Evolutionary conservation across 768 basidiomycete genomes (phyloP).

Genomic region (Lentinula guzmanii): DNA sequence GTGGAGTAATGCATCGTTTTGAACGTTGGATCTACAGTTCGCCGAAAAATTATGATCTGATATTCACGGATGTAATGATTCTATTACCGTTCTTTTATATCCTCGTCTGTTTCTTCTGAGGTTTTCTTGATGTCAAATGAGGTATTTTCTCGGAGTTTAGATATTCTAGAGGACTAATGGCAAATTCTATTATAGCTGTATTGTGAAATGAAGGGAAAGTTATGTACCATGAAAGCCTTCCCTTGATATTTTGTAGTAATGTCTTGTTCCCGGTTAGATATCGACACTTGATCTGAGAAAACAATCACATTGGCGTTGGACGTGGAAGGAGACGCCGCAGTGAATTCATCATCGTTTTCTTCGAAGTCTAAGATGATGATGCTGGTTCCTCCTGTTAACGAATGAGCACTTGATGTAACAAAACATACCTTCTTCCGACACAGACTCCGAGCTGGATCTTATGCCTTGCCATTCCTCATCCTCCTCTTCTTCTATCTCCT

Average conservation of each 20-base stretch:
- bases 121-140: slow-evolving; percentile 5
- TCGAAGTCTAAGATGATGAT: slow-evolving; percentile 24
- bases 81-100: slow-evolving; percentile 52
- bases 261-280: slow-evolving; percentile 15
- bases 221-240: slow-evolving; percentile 72
- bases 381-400: background rate
- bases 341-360: slow-evolving; percentile 41
- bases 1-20: slow-evolving; percentile 77
- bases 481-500: slow-evolving; percentile 26
- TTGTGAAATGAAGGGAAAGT: background rate
- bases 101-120: slow-evolving; percentile 22
- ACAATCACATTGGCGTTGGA: slow-evolving; percentile 45
- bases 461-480: slow-evolving; percentile 41
- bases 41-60: background rate
- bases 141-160: slow-evolving; percentile 42
- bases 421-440: slow-evolving; percentile 11
- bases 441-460: slow-evolving; percentile 15
- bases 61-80: background rate
- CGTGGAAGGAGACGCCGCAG: slow-evolving; percentile 19
- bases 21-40: slow-evolving; percentile 52
- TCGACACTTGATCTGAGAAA: slow-evolving; percentile 34
- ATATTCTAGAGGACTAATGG: slow-evolving; percentile 70
- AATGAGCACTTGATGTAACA: background rate
- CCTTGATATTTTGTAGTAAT: slow-evolving; percentile 29
- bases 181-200: background rate